Evolutionary conservation across 2,329 filamentous ascomycete species (phyloP).

Genomic region (Diaporthe sp.): DNA sequence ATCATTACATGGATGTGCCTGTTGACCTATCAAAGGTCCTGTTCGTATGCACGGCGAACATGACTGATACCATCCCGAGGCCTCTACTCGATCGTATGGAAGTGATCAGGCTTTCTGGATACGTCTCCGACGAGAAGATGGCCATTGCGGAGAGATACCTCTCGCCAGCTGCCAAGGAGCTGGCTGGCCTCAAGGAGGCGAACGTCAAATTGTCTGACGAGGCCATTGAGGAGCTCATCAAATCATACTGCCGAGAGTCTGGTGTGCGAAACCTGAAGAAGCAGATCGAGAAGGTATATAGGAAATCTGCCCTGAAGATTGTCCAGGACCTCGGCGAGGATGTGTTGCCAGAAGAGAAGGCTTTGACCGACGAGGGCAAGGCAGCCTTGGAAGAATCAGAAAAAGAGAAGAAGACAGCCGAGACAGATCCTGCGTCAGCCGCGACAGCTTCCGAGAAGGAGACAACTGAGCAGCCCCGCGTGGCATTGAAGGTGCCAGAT

Average conservation of each 20-base stretch:
- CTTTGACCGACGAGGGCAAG: constrained; percentile 88
- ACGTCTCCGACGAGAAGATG: constrained; percentile 99
- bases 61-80: constrained; percentile 97
- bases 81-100: constrained; percentile 98
- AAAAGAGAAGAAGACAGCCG: constrained; percentile 68
- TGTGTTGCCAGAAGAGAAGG: constrained; percentile 83
- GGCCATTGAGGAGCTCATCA: constrained; percentile 96
- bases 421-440: constrained; percentile 49
- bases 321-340: constrained; percentile 94
- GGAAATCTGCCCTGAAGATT: constrained; percentile 97
- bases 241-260: constrained; percentile 97
- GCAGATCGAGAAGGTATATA: constrained; percentile 99
- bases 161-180: constrained; percentile 92
- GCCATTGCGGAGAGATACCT: constrained; percentile 96
- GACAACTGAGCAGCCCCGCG: constrained; percentile 78
- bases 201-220: constrained; percentile 89
- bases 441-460: constrained; percentile 67
- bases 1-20: constrained; percentile 98
- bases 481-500: constrained; percentile 87
- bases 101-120: constrained; percentile 94
- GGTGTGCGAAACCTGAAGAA: constrained; percentile 99
- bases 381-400: constrained; percentile 78
- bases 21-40: constrained; percentile 97
- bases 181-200: constrained; percentile 90
- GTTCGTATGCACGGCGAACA: constrained; percentile 98